Conservation (phyloP, 2,329 filamentous ascomycete species). For the Aspergillus latus region DNA sequence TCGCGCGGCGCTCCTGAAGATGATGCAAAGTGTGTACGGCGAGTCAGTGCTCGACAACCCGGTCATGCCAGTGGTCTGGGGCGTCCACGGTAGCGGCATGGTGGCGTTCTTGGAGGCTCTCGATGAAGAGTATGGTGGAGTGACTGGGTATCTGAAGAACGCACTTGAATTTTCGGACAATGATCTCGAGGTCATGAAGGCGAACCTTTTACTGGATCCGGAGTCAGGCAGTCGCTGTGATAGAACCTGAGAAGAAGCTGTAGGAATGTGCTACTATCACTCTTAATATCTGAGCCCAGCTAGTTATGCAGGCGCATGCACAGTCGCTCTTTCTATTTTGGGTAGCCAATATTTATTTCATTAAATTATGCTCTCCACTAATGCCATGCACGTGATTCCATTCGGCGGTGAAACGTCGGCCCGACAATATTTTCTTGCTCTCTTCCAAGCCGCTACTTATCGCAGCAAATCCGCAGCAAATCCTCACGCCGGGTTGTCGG, state of each 20-base stretch:
- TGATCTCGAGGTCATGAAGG: slow-evolving; percentile 24
- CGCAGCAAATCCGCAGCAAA: neutral
- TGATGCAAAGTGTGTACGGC: slow-evolving; percentile 21
- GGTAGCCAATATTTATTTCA: neutral
- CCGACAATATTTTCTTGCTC: slow-evolving; percentile 6
- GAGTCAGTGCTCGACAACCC: slow-evolving; percentile 23
- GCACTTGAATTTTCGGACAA: slow-evolving; percentile 22
- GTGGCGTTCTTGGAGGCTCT: slow-evolving; percentile 26
- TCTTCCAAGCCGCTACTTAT: neutral
- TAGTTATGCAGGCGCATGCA: slow-evolving; percentile 5
- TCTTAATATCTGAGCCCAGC: too few species aligned
- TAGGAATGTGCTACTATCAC: neutral
- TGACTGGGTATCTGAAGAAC: slow-evolving; percentile 24
- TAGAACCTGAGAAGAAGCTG: neutral
- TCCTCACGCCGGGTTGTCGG: neutral
- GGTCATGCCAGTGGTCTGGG: slow-evolving; percentile 27
- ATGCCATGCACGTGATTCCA: neutral
- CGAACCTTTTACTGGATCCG: slow-evolving; percentile 18
- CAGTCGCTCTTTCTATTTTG: neutral
- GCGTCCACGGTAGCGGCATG: slow-evolving; percentile 27
- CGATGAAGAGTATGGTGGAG: slow-evolving; percentile 23
- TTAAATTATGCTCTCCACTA: neutral
- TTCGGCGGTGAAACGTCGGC: neutral
- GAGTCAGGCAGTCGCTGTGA: neutral
- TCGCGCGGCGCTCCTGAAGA: slow-evolving; percentile 21